Conservation (phyloP, 345 rosid species). For the Cochlearia excelsa region DNA sequence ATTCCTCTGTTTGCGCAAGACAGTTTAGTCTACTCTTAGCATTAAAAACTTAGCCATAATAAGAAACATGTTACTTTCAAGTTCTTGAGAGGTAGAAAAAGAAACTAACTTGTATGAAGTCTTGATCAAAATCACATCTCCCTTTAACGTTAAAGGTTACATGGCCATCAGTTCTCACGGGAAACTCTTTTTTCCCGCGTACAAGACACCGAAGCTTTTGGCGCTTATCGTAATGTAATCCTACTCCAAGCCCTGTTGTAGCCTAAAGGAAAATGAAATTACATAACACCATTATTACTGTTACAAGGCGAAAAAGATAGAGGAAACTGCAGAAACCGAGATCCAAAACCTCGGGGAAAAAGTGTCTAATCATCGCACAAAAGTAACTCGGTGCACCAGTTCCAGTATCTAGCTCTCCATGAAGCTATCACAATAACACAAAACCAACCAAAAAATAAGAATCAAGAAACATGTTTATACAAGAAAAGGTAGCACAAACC, state of each 20-base stretch:
- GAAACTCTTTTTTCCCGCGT: slow-evolving; percentile 73
- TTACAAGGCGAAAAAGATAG: too few species aligned
- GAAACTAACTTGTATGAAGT: slow-evolving; percentile 57
- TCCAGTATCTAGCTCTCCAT: slow-evolving; percentile 87
- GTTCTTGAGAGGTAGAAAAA: background rate
- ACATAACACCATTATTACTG: background rate
- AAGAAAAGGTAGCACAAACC: background rate
- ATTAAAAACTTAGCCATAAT: slow-evolving; percentile 1
- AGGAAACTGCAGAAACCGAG: background rate
- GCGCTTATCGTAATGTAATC: slow-evolving; percentile 65
- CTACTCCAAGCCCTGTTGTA: slow-evolving; percentile 60
- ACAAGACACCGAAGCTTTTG: slow-evolving; percentile 62
- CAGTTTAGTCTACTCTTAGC: background rate
- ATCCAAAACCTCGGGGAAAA: slow-evolving; percentile 56
- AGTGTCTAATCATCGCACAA: slow-evolving; percentile 67
- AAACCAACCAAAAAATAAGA: slow-evolving; percentile 20
- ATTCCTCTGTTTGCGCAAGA: slow-evolving; percentile 52
- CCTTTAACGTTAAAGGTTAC: slow-evolving; percentile 76
- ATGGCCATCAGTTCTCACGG: slow-evolving; percentile 45
- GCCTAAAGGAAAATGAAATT: slow-evolving; percentile 35
- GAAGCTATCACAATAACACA: slow-evolving; percentile 47
- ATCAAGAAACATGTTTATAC: background rate
- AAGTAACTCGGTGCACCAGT: slow-evolving; percentile 56
- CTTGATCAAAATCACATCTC: slow-evolving; percentile 63
- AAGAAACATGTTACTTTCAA: slow-evolving; percentile 10